phyloP scores from a whole-genome alignment of 2,329 filamentous ascomycete genomes.

The Pestalotiopsis sp. region DNA sequence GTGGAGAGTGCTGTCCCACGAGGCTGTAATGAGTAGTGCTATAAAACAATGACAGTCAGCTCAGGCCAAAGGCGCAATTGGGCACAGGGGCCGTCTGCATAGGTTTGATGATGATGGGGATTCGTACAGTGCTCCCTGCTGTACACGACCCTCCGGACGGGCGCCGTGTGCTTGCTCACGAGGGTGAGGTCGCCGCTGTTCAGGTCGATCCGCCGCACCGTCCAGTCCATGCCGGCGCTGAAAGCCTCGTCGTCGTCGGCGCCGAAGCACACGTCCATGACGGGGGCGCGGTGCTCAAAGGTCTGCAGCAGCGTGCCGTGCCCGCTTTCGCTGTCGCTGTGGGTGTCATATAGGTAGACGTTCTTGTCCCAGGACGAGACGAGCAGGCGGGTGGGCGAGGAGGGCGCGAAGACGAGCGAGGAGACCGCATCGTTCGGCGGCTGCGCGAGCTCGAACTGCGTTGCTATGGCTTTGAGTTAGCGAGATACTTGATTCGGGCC shows the following conservation, averaged over 20 bases:
- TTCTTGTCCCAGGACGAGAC: constrained; percentile 94
- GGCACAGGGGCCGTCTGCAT: background rate
- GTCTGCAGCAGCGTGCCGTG: constrained; percentile 68
- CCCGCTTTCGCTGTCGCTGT: constrained; percentile 38
- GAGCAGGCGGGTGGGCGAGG: constrained; percentile 74
- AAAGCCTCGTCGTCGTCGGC: constrained; percentile 81
- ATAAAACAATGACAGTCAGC: background rate
- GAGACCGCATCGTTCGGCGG: constrained; percentile 88
- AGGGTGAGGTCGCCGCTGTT: constrained; percentile 71
- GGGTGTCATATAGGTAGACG: constrained; percentile 85
- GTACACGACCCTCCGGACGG: constrained; percentile 84
- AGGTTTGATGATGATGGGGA: background rate
- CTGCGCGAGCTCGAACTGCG: constrained; percentile 81
- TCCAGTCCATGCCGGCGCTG: constrained; percentile 83
- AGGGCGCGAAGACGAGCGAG: constrained; percentile 80
- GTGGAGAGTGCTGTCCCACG: constrained; percentile 92
- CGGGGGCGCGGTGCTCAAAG: constrained; percentile 80
- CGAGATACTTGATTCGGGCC: constrained; percentile 20
- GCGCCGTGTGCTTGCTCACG: constrained; percentile 76
- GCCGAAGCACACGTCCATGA: constrained; percentile 91
- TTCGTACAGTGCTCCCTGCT: constrained; percentile 66
- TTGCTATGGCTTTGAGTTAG: constrained; percentile 42
- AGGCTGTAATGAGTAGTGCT: constrained; percentile 82
- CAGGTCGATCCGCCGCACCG: constrained; percentile 77
- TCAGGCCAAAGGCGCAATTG: background rate